Conservation (phyloP, 1,139 yeast species). For the Protomyces lactucae-debilis region DNA sequence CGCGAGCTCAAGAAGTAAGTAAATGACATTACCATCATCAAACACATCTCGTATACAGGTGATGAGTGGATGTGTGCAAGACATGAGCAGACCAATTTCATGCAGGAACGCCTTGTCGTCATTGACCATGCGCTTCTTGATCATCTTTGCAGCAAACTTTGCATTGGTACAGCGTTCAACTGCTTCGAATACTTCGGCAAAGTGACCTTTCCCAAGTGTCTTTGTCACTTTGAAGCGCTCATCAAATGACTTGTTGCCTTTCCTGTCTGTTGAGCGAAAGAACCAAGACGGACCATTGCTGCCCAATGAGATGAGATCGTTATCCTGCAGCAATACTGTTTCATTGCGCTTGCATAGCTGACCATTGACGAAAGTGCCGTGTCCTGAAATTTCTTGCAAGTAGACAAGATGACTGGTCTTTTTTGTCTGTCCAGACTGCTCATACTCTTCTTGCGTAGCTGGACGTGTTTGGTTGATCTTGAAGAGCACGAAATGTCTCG, state of each 20-base stretch:
- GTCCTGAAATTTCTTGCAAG: constrained; percentile 19
- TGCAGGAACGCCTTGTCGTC: constrained; percentile 17
- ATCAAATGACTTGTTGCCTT: constrained; percentile 7
- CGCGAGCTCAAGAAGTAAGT: constrained; percentile 59
- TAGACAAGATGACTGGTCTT: constrained; percentile 3
- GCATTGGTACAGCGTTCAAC: constrained; percentile 2
- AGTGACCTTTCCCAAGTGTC: constrained; percentile 21
- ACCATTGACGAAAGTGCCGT: constrained; percentile 21
- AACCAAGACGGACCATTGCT: constrained; percentile 7
- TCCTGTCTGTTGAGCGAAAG: neutral
- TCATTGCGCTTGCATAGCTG: constrained; percentile 7
- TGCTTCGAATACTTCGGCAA: constrained; percentile 19
- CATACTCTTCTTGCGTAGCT: neutral
- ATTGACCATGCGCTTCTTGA: constrained; percentile 14
- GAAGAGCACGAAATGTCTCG: constrained; percentile 23
- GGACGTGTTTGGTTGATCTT: constrained; percentile 6
- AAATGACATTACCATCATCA: constrained; percentile 38
- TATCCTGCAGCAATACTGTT: constrained; percentile 1
- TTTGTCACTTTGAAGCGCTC: constrained; percentile 7
- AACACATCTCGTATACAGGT: constrained; percentile 26
- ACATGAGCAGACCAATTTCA: constrained; percentile 25
- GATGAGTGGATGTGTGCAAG: constrained; percentile 20
- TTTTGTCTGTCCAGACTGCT: neutral
- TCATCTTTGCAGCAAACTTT: constrained; percentile 17
- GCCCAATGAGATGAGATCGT: constrained; percentile 5